Base-by-base conservation (phyloP, 768 basidiomycete species). In the Phallus indusiatus region DNA sequence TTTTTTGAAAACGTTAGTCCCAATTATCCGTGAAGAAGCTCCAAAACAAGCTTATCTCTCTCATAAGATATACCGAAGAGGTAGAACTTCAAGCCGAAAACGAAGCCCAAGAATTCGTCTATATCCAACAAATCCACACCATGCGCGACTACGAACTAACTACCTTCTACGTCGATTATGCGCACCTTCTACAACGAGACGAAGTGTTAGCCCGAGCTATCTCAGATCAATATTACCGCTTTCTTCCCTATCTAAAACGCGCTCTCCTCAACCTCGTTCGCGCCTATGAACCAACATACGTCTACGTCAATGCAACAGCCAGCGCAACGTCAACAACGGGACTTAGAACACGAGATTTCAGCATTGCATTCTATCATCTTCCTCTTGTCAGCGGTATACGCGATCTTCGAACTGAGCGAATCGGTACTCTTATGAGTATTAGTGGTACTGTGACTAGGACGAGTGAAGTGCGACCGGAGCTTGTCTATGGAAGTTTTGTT, bases 381-480 rank as follows among this genome's bases (percentile, higher is more conserved):
- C 93, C 94, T 11, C 76, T 99, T 37, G 90, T 94, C 14, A 92
- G 90, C 50, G 93, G 94, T 5, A 99, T 99, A 59, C 88, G 96
- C 16, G 91, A 95, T 65, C 76, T 99, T 34, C 79, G 88, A 65
- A 97, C 94, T 48, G 91, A 92, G 64, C 88, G 88, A 71, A 96
- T 98, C 60, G 96, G 96, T 18, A 90, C 88, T 1, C 76, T 99
- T 60, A 87, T 94, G 82, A 87, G 88, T 67, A 95, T 99, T 72
- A 90, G 89, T 64, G 96, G 96, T 16, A 99, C 96, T 0, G 95
- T 98, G 37, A 98, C 96, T 1, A 81, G 96, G 55, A 99, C 96
- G 2, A 94, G 90, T 64, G 96, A 99, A 75, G 96, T 99, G 49
- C 79, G 96, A 33, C 96, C 96, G 1, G 96, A 98, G 72, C 73